These are phyloP conservation scores for Sporothrix variecibatus DNA, from an alignment of 2,329 filamentous ascomycete genomes.

Conservation along the genomic window DNA sequence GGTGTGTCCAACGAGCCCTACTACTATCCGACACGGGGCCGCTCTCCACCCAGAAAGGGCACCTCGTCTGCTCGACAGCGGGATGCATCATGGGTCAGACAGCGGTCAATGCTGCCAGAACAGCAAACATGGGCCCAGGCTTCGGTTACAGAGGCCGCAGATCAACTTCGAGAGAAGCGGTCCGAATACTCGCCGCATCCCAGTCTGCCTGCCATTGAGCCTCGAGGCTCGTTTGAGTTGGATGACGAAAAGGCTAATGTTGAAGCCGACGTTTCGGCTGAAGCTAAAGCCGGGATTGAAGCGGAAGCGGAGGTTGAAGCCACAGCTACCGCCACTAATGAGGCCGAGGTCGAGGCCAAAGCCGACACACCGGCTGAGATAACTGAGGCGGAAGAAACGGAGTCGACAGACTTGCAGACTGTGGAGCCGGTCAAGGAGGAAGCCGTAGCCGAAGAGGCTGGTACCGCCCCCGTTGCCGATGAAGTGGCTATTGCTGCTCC, in stretches of 20 bases:
- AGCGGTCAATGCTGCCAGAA: not conserved
- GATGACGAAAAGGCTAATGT: not conserved
- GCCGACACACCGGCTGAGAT: not conserved
- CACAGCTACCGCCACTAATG: too few relatives aligned
- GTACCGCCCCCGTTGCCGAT: not conserved
- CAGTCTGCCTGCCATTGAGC: not conserved
- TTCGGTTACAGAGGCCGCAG: not conserved
- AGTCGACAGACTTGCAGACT: not conserved
- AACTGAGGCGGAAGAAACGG: not conserved
- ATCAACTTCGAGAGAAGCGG: not conserved
- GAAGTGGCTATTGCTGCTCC: not conserved
- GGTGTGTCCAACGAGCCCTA: constrained; percentile 45
- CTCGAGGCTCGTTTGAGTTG: not conserved
- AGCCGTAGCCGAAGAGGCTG: not conserved
- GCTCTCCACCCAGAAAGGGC: constrained; percentile 50
- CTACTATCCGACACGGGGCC: constrained; percentile 52
- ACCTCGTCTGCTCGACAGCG: not conserved
- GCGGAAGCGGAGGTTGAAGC: not conserved
- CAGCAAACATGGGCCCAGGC: not conserved
- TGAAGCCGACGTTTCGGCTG: not conserved
- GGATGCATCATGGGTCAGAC: constrained; percentile 12
- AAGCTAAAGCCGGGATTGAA: not conserved
- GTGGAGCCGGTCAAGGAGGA: not conserved
- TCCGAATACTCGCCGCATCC: not conserved
- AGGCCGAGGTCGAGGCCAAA: not conserved